phyloP scores from a whole-genome alignment of 495 filamentous ascomycete genomes.

The Tuber microsphaerosporum region DNA sequence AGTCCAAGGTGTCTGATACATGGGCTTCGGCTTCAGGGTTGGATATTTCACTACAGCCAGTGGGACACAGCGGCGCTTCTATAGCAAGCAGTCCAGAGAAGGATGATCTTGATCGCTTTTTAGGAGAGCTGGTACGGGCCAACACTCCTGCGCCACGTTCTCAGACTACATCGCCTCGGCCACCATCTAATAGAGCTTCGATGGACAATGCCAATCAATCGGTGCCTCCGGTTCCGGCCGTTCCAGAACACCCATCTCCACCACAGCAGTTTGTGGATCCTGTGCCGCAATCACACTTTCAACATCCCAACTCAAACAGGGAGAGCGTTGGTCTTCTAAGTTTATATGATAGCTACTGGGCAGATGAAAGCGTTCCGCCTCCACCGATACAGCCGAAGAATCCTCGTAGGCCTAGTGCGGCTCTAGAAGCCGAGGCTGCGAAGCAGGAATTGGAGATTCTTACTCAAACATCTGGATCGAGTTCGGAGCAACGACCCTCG shows the following conservation, averaged over 20 bases:
- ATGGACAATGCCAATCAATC: background rate
- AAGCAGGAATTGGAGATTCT: constrained; percentile 19
- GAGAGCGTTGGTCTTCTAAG: constrained; percentile 32
- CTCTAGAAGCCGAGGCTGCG: background rate
- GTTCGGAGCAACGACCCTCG: background rate
- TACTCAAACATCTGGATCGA: constrained; percentile 13
- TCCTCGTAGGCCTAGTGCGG: constrained; percentile 28
- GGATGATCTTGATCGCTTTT: constrained; percentile 23
- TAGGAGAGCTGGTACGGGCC: constrained; percentile 25
- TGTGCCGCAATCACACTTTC: constrained; percentile 4
- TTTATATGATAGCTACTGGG: constrained; percentile 40
- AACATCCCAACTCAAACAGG: constrained; percentile 11
- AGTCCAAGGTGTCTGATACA: constrained; percentile 7
- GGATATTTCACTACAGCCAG: background rate
- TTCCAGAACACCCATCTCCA: background rate
- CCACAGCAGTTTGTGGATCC: constrained; percentile 10
- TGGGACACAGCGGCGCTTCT: background rate
- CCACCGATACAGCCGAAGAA: constrained; percentile 17
- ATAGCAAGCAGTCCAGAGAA: constrained; percentile 8
- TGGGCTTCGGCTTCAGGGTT: background rate
- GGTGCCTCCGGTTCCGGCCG: background rate
- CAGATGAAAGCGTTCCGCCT: constrained; percentile 18
- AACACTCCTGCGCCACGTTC: constrained; percentile 9
- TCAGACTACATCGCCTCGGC: background rate
- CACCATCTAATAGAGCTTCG: background rate